Percentiles rank a stretch among this genome's conserved stretches.
phyloP scores from a whole-genome alignment of 164 flowering plant genomes.

The Houttuynia cordata region DNA sequence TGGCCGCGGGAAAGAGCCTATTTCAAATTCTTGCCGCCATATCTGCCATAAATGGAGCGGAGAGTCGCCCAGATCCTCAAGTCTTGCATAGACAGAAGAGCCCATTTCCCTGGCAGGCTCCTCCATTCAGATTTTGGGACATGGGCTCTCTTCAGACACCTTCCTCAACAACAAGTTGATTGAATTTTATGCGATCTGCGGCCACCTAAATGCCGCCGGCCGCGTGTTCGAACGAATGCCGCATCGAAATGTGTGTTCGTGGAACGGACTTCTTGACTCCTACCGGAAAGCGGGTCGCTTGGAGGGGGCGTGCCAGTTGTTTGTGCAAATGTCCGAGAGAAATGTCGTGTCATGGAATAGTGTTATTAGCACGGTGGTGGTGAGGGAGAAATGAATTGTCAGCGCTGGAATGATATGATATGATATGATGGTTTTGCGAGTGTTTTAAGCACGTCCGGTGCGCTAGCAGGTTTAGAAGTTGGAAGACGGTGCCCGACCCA shows the following conservation, averaged over 20 bases:
- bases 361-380: constrained; percentile 39
- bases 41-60: constrained; percentile 15
- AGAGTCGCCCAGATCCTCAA: constrained; percentile 25
- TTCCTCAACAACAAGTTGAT: constrained; percentile 63
- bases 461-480: constrained; percentile 18
- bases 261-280: constrained; percentile 48
- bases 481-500: constrained; percentile 59
- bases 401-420: constrained; percentile 47
- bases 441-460: constrained; percentile 62
- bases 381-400: constrained; percentile 29
- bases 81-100: constrained; percentile 42
- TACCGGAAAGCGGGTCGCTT: constrained; percentile 29
- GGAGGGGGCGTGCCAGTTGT: constrained; percentile 28
- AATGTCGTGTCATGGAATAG: constrained; percentile 59
- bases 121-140: constrained; percentile 44
- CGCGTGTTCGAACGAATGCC: constrained; percentile 49
- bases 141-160: constrained; percentile 27
- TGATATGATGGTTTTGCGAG: constrained; percentile 45
- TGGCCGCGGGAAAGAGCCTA: background rate
- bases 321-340: constrained; percentile 57
- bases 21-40: background rate
- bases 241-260: constrained; percentile 37
- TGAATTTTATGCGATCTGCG: constrained; percentile 47
- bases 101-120: constrained; percentile 32
- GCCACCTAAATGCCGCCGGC: constrained; percentile 14